phyloP scores from a whole-genome alignment of 495 filamentous ascomycete genomes.

The Hypoxylon crocopeplum region DNA sequence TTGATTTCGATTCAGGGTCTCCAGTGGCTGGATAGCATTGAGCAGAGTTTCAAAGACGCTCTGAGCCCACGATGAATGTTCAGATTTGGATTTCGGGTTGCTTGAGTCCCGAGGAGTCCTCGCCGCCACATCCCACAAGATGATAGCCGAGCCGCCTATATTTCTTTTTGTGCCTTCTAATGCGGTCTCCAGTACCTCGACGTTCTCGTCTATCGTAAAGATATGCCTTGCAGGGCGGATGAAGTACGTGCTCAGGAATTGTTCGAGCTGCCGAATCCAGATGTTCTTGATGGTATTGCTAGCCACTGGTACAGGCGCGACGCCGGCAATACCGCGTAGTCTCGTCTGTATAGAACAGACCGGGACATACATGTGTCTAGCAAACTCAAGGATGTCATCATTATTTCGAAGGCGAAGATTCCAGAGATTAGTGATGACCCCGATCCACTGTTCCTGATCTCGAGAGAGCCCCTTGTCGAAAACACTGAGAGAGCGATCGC shows the following conservation, averaged over 20 bases:
- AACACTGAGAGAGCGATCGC: slow-evolving; percentile 40
- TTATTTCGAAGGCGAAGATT: slow-evolving; percentile 50
- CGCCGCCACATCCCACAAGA: slow-evolving; percentile 65
- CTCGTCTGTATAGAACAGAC: slow-evolving; percentile 44
- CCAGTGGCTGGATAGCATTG: slow-evolving; percentile 18
- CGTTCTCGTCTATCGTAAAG: slow-evolving; percentile 55
- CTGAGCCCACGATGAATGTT: slow-evolving; percentile 72
- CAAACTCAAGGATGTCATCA: slow-evolving; percentile 49
- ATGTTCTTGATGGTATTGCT: slow-evolving; percentile 27
- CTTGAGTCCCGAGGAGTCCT: slow-evolving; percentile 61
- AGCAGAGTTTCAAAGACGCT: slow-evolving; percentile 61
- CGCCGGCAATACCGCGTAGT: slow-evolving; percentile 37
- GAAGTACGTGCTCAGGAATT: slow-evolving; percentile 71
- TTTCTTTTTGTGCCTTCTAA: slow-evolving; percentile 43
- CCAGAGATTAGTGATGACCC: slow-evolving; percentile 48
- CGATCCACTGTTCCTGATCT: slow-evolving; percentile 49
- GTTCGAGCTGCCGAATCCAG: slow-evolving; percentile 59
- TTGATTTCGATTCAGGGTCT: slow-evolving; percentile 23
- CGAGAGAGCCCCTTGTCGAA: slow-evolving; percentile 27
- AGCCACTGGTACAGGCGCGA: slow-evolving; percentile 14
- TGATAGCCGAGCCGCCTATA: slow-evolving; percentile 46
- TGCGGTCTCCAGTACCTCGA: slow-evolving; percentile 43
- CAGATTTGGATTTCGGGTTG: slow-evolving; percentile 57
- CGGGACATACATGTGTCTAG: slow-evolving; percentile 43
- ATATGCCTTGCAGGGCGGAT: slow-evolving; percentile 68